Base-by-base conservation (phyloP, 2,329 filamentous ascomycete genomes). In the Dactylellina haptotyla region DNA sequence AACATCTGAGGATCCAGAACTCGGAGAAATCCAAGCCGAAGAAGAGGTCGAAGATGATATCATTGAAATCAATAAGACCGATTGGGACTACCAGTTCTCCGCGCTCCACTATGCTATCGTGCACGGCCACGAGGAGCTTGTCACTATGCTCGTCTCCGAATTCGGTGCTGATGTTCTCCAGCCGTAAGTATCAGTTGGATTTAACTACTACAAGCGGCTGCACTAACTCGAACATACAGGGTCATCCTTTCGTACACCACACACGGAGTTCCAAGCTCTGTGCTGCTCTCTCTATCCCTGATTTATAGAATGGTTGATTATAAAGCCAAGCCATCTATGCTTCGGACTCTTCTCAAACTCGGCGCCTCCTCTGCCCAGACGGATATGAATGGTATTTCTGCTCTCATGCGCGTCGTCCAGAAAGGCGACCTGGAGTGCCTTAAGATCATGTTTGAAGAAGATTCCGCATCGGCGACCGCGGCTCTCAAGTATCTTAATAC, bases 91-190 rank as follows among this genome's bases (percentile, higher is more conserved):
- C 28, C 54, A 59, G 9, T 75, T 77, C 70, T 67, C 76, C 8
- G 87, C 92, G 0, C 83, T 96, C 2, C 92, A 96, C 79, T 84
- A 93, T 28, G 92, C 92, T 4, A 92, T 96, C 72, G 79, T 91
- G 0, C 86, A 87, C 66, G 91, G 91, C 0, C 88, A 95, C 76
- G 82, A 86, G 26, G 85, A 89, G 2, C 85, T 88, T 10, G 90
- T 94, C 14, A 87, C 88, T 65, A 80, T 87, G 25, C 85, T 96
- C 45, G 85, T 85, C 0, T 77, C 82, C 72, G 82, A 89, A 75
- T 95, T 91, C 78, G 92, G 90, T 4, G 90, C 91, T 4, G 91
- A 96, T 79, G 84, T 90, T 0, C 83, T 93, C 12, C 82, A 92
- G 16, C 91, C 92, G 95, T 78, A 93, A 93, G 80, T 83, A 90